phyloP scores from a whole-genome alignment of 257 asterid species.

The Ocimum tenuiflorum region DNA sequence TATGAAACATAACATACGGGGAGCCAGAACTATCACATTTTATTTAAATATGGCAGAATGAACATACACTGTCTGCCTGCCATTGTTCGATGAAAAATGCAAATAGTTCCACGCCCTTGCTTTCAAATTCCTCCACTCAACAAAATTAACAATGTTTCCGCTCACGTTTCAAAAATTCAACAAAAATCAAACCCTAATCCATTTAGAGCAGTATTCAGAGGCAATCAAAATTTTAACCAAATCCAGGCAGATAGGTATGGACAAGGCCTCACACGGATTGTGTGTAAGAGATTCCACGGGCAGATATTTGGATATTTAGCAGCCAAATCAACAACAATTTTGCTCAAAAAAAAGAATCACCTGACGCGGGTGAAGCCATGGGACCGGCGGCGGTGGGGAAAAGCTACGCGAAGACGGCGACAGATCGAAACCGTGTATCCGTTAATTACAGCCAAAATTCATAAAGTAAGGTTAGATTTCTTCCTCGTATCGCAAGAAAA shows the following conservation, averaged over 20 bases:
- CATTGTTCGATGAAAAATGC: too few relatives aligned
- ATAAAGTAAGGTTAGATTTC: neutral
- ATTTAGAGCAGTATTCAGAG: neutral
- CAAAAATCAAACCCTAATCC: neutral
- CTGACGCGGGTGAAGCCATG: constrained; percentile 9
- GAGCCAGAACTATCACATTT: neutral
- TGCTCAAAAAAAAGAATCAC: neutral
- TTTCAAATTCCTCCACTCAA: neutral
- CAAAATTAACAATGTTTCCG: neutral
- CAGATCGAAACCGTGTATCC: neutral
- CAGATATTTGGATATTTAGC: neutral
- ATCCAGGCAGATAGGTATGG: neutral
- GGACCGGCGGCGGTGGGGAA: neutral
- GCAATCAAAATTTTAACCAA: constrained; percentile 2
- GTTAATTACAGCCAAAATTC: neutral
- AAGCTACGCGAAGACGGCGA: neutral
- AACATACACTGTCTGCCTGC: neutral
- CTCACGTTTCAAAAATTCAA: neutral
- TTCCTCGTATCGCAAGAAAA: neutral
- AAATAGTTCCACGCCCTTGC: too few relatives aligned
- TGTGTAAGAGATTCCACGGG: neutral
- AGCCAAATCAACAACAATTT: neutral
- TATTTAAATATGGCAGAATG: neutral
- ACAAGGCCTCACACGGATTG: too few relatives aligned
- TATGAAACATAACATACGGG: neutral